Evolutionary conservation across 78 protist species (phyloP).

Genomic region (Bodo saltans): DNA sequence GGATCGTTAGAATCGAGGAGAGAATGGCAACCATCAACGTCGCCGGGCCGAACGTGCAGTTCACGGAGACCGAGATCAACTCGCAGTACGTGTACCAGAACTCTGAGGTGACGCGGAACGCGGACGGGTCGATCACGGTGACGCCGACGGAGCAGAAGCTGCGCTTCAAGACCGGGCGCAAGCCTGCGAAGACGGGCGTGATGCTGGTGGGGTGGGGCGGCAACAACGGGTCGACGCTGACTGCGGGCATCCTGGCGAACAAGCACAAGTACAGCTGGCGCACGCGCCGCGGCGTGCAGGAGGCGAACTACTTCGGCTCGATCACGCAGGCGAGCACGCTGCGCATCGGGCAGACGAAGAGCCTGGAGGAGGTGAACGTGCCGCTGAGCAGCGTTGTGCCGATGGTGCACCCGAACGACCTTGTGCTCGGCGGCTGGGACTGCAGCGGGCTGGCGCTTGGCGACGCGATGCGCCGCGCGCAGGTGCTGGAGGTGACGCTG

Average conservation of each 20-base stretch:
- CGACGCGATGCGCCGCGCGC: slow-evolving; percentile 92
- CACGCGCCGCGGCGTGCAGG: slow-evolving; percentile 71
- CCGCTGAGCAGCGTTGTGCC: slow-evolving; percentile 89
- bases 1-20: too few species aligned
- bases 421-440: slow-evolving; percentile 99
- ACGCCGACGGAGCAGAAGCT: slow-evolving; percentile 48
- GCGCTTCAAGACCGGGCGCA: slow-evolving; percentile 50
- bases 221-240: slow-evolving; percentile 97
- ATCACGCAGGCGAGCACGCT: slow-evolving; percentile 85
- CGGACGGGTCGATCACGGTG: slow-evolving; percentile 57
- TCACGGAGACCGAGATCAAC: slow-evolving; percentile 61
- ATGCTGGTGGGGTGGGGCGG: slow-evolving; percentile 98
- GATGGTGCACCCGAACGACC: slow-evolving; percentile 94
- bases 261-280: slow-evolving; percentile 78
- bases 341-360: slow-evolving; percentile 62
- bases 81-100: slow-evolving; percentile 64
- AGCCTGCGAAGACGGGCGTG: slow-evolving; percentile 56
- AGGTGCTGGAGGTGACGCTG: slow-evolving; percentile 86
- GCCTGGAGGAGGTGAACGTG: slow-evolving; percentile 69
- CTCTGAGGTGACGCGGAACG: slow-evolving; percentile 32
- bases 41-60: slow-evolving; percentile 57
- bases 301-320: slow-evolving; percentile 94
- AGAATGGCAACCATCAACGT: too few species aligned
- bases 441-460: slow-evolving; percentile 78
- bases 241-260: slow-evolving; percentile 94